phyloP scores from a whole-genome alignment of 2,329 filamentous ascomycete species.

The Simplicillium sp. region DNA sequence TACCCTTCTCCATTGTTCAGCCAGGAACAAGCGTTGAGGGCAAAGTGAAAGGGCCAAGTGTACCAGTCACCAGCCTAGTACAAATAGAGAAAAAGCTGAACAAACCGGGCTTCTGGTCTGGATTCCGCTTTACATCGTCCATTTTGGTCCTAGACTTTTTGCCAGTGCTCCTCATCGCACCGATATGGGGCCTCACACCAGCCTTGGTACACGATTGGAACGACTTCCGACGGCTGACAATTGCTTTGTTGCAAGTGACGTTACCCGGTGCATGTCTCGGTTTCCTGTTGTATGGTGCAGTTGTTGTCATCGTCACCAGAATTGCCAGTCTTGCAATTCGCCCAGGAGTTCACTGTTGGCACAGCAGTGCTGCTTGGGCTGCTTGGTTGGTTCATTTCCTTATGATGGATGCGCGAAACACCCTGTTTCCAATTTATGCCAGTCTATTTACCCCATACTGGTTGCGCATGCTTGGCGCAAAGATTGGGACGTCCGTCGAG shows the following conservation, averaged over 20 bases:
- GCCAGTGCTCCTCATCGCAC: conserved; percentile 5
- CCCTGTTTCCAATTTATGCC: conserved; percentile 11
- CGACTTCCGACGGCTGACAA: conserved; percentile 5
- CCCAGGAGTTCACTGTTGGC: conserved; percentile 11
- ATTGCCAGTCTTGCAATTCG: conserved; percentile 7
- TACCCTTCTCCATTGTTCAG: conserved; percentile 9
- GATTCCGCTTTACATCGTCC: conserved; percentile 6
- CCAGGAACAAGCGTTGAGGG: conserved; percentile 2
- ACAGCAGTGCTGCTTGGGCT: conserved; percentile 10
- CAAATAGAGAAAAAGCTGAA: neutral
- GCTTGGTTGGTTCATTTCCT: conserved; percentile 11
- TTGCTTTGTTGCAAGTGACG: conserved; percentile 5
- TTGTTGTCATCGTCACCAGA: conserved; percentile 4
- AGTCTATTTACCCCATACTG: conserved; percentile 11
- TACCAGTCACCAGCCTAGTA: no score
- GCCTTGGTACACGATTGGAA: conserved; percentile 8
- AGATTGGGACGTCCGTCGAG: conserved; percentile 10
- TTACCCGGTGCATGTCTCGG: conserved; percentile 6
- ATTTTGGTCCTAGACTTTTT: conserved; percentile 8
- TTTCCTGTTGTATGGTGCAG: conserved; percentile 2
- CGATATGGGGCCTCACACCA: conserved; percentile 6
- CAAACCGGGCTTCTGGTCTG: conserved; percentile 1
- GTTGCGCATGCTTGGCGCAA: conserved; percentile 10
- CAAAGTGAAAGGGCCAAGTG: no score
- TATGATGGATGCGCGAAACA: conserved; percentile 7